Percentiles rank a stretch among this genome's conserved stretches.
phyloP scores from a whole-genome alignment of 331 rosid genomes.

The Stylosanthes scabra region DNA sequence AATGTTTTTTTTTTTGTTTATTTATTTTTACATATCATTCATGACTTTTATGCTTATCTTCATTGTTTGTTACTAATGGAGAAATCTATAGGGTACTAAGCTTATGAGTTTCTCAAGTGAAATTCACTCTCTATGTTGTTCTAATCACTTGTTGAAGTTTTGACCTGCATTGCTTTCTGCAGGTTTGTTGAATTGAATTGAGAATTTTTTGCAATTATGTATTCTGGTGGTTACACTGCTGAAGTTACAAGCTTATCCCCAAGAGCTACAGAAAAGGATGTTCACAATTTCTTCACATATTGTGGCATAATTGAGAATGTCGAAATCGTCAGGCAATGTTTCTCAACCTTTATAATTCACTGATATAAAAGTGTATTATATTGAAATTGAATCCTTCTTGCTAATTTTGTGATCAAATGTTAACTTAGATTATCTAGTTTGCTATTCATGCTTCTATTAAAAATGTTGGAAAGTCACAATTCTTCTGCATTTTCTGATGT shows the following conservation, averaged over 20 bases:
- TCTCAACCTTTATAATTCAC: conserved; percentile 18
- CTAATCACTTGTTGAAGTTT: conserved; percentile 3
- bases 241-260: conserved; percentile 79
- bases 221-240: conserved; percentile 72
- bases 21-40: too few species aligned
- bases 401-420: too few species aligned
- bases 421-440: background rate
- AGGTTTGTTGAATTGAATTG: conserved; percentile 41
- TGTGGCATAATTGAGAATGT: conserved; percentile 77
- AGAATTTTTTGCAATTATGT: conserved; percentile 49
- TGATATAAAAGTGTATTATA: background rate
- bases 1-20: too few species aligned
- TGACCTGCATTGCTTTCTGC: conserved; percentile 30
- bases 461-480: conserved; percentile 20
- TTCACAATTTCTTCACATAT: conserved; percentile 64
- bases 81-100: too few species aligned
- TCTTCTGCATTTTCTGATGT: background rate
- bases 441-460: background rate
- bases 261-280: conserved; percentile 71
- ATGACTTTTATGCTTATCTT: conserved; percentile 45
- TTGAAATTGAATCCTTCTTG: conserved; percentile 13
- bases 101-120: conserved; percentile 7
- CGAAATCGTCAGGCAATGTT: conserved; percentile 69
- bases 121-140: conserved; percentile 1
- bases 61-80: conserved; percentile 33